A percentile compares a stretch with the other conserved stretches of the same genome.
Evolutionary conservation across 176 grass and related monocot species (phyloP).

Genomic region (Oryza australiensis): DNA sequence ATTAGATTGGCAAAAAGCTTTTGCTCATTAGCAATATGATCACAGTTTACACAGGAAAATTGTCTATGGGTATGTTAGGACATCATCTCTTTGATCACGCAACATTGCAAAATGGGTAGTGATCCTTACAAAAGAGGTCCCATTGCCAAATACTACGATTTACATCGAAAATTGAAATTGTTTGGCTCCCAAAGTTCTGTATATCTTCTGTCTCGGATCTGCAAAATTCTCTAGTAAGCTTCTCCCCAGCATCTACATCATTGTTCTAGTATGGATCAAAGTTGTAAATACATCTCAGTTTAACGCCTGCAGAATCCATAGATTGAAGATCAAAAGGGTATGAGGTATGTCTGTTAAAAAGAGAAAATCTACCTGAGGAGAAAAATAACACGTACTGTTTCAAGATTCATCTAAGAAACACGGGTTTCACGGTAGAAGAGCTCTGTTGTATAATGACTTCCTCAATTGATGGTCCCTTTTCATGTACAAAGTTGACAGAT

Average conservation of each 20-base stretch:
- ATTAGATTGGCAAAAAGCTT: neutral
- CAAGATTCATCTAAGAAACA: constrained; percentile 39
- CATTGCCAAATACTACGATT: constrained; percentile 5
- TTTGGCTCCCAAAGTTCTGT: constrained; percentile 12
- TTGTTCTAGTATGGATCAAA: constrained; percentile 2
- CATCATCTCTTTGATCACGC: neutral
- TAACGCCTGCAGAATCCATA: constrained; percentile 20
- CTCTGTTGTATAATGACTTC: constrained; percentile 53
- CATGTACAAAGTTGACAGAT: constrained; percentile 89
- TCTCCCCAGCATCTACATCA: constrained; percentile 28
- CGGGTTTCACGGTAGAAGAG: constrained; percentile 37
- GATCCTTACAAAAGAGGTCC: neutral
- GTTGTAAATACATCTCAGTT: constrained; percentile 19
- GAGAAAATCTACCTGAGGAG: neutral
- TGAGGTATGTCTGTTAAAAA: neutral
- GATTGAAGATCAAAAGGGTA: constrained; percentile 4
- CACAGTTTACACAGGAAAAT: neutral
- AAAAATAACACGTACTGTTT: constrained; percentile 5
- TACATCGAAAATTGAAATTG: constrained; percentile 25
- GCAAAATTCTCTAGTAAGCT: constrained; percentile 35
- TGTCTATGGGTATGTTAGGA: neutral
- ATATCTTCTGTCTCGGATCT: constrained; percentile 20
- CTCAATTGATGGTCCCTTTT: constrained; percentile 64
- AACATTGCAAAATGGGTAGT: neutral
- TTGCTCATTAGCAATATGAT: constrained; percentile 12